Evolutionary conservation across 176 grass and related monocot genomes (phyloP), one percentile per base, ranked within the genome.

Genomic region (Puya raimondii): DNA sequence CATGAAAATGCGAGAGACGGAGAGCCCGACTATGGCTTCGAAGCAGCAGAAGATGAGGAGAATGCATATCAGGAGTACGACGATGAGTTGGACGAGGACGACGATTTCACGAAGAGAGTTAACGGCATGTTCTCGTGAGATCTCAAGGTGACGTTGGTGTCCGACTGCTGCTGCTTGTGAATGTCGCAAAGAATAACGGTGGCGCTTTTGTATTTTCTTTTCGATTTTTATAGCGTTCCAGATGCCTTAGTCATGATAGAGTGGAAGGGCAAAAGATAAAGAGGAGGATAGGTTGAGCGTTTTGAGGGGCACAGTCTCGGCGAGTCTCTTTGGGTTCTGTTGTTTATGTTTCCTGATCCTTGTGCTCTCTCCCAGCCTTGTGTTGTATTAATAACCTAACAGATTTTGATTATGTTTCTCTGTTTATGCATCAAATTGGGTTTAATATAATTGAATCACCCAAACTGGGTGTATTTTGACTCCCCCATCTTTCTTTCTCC

Each of bases 1-100:
- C 17, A 61, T 61, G 16, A 61, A 9, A 47, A 59, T 61, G 23
- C 9, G 25, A 26, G 33, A 8, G 81, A 42, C 20, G 67, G 75
- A 80, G 83, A 67, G 42, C 76, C 74, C 1, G 75, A 73, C 14
- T 79, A 79, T 0, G 76, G 72, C 14, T 10, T 59, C 12, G n/a
- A 83, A 83, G 3, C 14, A 52, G 0, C 67, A 1, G 76, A 80
- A 0, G 73, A 85, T 11, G 87, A 80, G 0, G 80, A 82, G 20
- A 84, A 81, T 12, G 81, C 74, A 8, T 85, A 76, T 64, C 78
- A 88, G 49, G 83, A 80, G 29, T 76, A 77, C 23, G 83, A 86
- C 0, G 83, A 90, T 21, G 85, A 79, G 52, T 65, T 80, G 20
- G 85, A 83, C 8, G 86, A 88, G 0, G 86, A 88, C 0, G 86